Evolutionary conservation across 257 asterid species (phyloP).

Genomic region (Solanum neorickii): DNA sequence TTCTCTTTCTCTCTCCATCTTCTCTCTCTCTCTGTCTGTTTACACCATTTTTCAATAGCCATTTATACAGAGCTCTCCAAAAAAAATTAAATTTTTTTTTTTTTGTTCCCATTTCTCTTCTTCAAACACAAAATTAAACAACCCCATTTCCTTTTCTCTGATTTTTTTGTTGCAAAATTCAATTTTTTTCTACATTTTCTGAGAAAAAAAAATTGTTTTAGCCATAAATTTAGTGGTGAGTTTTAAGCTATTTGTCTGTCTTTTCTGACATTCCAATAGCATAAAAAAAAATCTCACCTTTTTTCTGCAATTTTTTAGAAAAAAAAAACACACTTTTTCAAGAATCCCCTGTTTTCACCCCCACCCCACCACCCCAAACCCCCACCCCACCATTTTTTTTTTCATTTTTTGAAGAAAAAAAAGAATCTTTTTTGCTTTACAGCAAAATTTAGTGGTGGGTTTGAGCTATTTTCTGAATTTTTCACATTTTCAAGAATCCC

Average conservation of each 20-base stretch:
- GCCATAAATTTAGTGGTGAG: slow-evolving; percentile 1
- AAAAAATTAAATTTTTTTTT: background rate
- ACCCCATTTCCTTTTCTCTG: background rate
- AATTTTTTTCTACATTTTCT: background rate
- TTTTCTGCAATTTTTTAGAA: background rate
- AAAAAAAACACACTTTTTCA: background rate
- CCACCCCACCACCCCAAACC: too few species aligned
- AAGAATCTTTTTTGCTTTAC: background rate
- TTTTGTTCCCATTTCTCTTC: background rate
- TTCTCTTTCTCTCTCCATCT: slow-evolving; percentile 22
- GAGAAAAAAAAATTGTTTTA: background rate
- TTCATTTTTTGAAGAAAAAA: background rate
- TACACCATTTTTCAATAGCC: background rate
- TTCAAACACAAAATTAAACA: background rate
- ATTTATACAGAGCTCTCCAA: background rate
- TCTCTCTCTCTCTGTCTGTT: slow-evolving; percentile 1
- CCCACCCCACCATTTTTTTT: background rate
- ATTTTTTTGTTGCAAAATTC: background rate
- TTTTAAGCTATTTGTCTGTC: slow-evolving; percentile 31
- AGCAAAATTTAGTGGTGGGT: background rate
- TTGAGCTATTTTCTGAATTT: background rate
- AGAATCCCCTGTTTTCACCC: background rate
- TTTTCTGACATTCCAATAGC: slow-evolving; percentile 39
- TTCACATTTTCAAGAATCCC: slow-evolving; percentile 7
- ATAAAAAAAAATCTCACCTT: background rate